Conservation (phyloP, 1,139 yeast genomes). For the Candida sojae region DNA sequence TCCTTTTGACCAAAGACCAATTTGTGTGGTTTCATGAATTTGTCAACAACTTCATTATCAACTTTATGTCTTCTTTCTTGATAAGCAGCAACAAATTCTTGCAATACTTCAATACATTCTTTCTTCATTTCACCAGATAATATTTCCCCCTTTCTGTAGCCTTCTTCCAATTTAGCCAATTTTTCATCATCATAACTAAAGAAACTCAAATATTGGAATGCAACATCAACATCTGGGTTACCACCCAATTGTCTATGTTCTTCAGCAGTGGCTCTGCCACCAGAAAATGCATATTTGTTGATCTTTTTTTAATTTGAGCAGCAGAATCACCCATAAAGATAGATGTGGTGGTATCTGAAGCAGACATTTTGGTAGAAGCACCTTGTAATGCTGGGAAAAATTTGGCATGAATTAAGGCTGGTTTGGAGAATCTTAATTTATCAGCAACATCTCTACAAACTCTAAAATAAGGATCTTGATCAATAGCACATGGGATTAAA, state of each 20-base stretch:
- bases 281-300: slow-evolving; percentile 95
- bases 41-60: slow-evolving; percentile 63
- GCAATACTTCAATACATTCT: slow-evolving; percentile 77
- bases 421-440: slow-evolving; percentile 86
- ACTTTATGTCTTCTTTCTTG: slow-evolving; percentile 76
- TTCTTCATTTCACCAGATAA: slow-evolving; percentile 94
- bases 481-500: slow-evolving; percentile 98
- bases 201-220: slow-evolving; percentile 89
- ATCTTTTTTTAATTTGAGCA: slow-evolving; percentile 88
- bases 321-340: slow-evolving; percentile 95
- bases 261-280: slow-evolving; percentile 86
- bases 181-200: slow-evolving; percentile 87
- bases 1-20: slow-evolving; percentile 72
- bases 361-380: slow-evolving; percentile 95
- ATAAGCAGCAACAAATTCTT: slow-evolving; percentile 75
- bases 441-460: slow-evolving; percentile 97
- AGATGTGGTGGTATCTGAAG: slow-evolving; percentile 75
- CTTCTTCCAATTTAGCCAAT: slow-evolving; percentile 59
- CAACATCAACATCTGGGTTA: slow-evolving; percentile 92
- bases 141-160: slow-evolving; percentile 78
- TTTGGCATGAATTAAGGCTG: slow-evolving; percentile 88
- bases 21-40: slow-evolving; percentile 85
- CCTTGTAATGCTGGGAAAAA: slow-evolving; percentile 99
- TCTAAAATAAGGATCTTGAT: slow-evolving; percentile 98
- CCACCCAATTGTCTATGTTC: slow-evolving; percentile 92